Evolutionary conservation across 1,284 basidiomycete genomes (phyloP), one percentile per base, ranked within the genome.

Genomic region (Apiotrichum gracile): DNA sequence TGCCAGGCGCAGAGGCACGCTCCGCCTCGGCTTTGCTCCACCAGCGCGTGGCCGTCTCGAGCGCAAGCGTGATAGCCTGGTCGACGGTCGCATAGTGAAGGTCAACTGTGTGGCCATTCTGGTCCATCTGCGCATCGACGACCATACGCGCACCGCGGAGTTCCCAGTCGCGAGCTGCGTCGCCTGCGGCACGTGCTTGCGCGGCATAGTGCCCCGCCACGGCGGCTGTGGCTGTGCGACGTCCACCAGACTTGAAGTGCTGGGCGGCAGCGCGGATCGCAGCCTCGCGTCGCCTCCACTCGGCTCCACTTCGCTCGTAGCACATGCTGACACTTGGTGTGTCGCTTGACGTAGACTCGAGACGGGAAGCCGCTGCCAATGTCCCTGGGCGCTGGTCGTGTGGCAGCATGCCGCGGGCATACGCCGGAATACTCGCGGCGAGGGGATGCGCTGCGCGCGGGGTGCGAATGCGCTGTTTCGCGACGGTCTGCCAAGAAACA

Each of bases 1-100:
- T 49, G 49, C 78, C 87, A 46, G 80, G 88, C 54, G 84, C 81
- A 4, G 33, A 10, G 7, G 33, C 33, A 14, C 33, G 27, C 79
- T 75, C 81, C 66, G 77, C 85, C 10, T 84, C 83, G 29, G 85
- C 86, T 3, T 24, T 21, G 12, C 13, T 33, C 50, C 51, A 67
- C 72, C 72, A 74, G n/a, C 33, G 49, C 21, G 50, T 42, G 5
- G 62, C 62, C 12, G 58, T 45, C 46, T 73, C 70, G 25, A 52
- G 39, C 10, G 66, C 68, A 8, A 74, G 58, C 3, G 58, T 58
- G 9, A 52, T 55, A 1, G 70, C 72, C 58, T 76, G 67, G 3
- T 61, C 52, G 13, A 72, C 52, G 0, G 68, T 74, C 27, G 70
- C 43, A 45, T 71, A 62, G 57, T 76, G 57, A 45, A 59, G 41